Evolutionary conservation across 2,329 filamentous ascomycete genomes (phyloP).

Genomic region (Paraconiothyrium sp.): DNA sequence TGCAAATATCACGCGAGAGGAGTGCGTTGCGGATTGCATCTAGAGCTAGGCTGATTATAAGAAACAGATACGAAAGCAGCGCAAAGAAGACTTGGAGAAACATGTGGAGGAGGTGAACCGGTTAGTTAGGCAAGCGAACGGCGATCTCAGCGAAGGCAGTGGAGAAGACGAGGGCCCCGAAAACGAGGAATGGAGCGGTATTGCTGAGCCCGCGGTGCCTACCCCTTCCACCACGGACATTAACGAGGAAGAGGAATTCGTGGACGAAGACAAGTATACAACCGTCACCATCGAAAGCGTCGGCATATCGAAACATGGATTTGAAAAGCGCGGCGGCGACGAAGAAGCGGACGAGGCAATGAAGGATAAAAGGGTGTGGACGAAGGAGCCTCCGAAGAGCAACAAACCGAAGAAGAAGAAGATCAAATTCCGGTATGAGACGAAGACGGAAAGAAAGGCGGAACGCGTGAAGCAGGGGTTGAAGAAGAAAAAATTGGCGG

Average conservation of each 20-base stretch:
- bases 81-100: constrained; percentile 80
- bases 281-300: constrained; percentile 94
- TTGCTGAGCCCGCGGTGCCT: constrained; percentile 51
- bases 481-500: constrained; percentile 76
- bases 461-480: constrained; percentile 70
- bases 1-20: neutral
- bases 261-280: constrained; percentile 95
- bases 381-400: constrained; percentile 58
- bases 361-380: constrained; percentile 52
- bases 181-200: constrained; percentile 70
- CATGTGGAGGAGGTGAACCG: constrained; percentile 81
- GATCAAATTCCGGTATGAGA: constrained; percentile 92
- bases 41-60: neutral
- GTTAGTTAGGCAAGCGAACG: constrained; percentile 70
- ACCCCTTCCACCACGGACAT: constrained; percentile 63
- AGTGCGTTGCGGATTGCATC: neutral
- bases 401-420: constrained; percentile 78
- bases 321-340: constrained; percentile 61
- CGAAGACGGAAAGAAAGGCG: constrained; percentile 78
- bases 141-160: constrained; percentile 45
- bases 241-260: constrained; percentile 90
- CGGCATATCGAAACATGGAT: constrained; percentile 76
- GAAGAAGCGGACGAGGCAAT: constrained; percentile 34
- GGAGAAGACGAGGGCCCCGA: constrained; percentile 70
- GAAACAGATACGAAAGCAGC: constrained; percentile 79